phyloP scores from a whole-genome alignment of 768 basidiomycete species.

The Lentinus brumalis region DNA sequence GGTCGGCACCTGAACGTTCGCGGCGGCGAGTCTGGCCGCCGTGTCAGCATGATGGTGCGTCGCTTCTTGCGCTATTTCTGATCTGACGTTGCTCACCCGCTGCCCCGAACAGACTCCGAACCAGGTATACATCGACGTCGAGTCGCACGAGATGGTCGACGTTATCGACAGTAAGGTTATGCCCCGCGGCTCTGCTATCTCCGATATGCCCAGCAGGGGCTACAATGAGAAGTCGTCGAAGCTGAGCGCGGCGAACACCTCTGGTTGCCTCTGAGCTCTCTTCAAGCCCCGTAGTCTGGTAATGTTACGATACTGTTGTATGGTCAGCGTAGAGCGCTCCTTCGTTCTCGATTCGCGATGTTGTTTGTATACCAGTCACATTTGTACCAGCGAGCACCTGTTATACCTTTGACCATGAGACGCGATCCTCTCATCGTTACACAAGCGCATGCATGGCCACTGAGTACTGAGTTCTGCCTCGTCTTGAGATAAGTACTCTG shows the following conservation, averaged over 20 bases:
- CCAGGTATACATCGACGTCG: conserved; percentile 30
- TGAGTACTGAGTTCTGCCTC: too few species aligned
- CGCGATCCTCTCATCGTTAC: too few species aligned
- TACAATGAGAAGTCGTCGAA: conserved; percentile 17
- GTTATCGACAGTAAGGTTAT: conserved; percentile 2
- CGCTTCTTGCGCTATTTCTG: background rate
- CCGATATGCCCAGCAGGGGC: conserved; percentile 1
- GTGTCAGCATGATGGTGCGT: conserved; percentile 22
- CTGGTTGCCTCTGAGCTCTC: conserved; percentile 6
- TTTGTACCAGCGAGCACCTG: too few species aligned
- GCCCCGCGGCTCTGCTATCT: conserved; percentile 1
- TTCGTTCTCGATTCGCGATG: too few species aligned
- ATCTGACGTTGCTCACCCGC: background rate
- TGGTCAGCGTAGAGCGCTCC: too few species aligned
- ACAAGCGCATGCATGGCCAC: too few species aligned
- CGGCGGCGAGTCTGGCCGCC: conserved; percentile 12
- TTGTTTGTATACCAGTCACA: too few species aligned
- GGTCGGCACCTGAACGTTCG: conserved; percentile 12
- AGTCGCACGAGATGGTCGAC: conserved; percentile 30
- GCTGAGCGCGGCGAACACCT: conserved; percentile 6
- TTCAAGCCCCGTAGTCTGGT: too few species aligned
- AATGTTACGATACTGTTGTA: too few species aligned
- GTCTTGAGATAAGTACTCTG: too few species aligned
- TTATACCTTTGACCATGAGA: too few species aligned
- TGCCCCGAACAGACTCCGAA: conserved; percentile 8